Evolutionary conservation across 139 green algal species (phyloP), one percentile per base, ranked within the genome.

Genomic region (Haematococcus sp.): DNA sequence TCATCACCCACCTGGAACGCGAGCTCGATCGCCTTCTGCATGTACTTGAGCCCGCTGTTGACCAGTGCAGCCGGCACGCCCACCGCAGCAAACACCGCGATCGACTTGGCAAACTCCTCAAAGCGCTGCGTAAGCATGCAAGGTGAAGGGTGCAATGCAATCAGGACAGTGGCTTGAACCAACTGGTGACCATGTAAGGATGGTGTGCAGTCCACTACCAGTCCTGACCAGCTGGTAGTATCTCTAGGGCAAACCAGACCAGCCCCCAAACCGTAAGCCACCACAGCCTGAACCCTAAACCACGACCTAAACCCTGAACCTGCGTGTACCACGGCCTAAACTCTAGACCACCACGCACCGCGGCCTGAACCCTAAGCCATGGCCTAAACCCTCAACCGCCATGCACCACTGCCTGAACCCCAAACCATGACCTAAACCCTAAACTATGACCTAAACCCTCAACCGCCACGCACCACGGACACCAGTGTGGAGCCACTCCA

Each of bases 41-140:
- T 89, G 86, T 93, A 97, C 84, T 98, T 98, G 25, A 98, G 83
- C 0, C 85, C 91, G 40, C 73, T 86, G 84, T 97, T 98, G 13
- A 98, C 93, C 5, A 91, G 43, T 1, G 91, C 85, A 17, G 92
- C 91, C 3, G 94, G 93, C 15, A 97, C 69, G 49, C 87, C 87
- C 32, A 94, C 79, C 3, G 76, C 76, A 19, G 78, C 86, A 84
- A 97, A 96, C 22, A 64, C 69, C 1, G 79, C 31, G 35, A 96
- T 33, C 0, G 76, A 71, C 2, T 75, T 59, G 25, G 56, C 78
- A 74, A 93, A 92, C 20, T 76, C 65, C 22, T 63, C 31, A 60
- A 90, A 90, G 43, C 91, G 65, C 79, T 89, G 76, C 20, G 11
- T 7, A 11, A 7, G 40, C 40, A 11, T 11, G 40, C 40, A 11